Base-by-base conservation (phyloP, 1,139 yeast species). In the Zygosaccharomyces pseudobailii region DNA sequence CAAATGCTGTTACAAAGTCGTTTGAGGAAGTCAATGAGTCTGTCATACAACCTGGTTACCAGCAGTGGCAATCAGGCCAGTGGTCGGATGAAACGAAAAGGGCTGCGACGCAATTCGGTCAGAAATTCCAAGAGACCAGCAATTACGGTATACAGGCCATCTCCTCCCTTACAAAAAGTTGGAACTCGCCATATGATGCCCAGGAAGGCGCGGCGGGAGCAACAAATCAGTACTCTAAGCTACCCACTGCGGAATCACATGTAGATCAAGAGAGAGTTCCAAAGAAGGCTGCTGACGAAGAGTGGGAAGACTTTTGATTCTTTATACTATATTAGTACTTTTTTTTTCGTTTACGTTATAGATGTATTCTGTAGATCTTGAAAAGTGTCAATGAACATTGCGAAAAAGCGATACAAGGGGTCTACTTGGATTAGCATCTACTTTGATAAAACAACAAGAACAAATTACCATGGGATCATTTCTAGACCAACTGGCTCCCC, bases 41-140 rank as follows among this genome's bases (percentile, higher is more conserved):
- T 6, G 95, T 89, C 50, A 88, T 92, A 57, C 87, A 87, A 66
- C 98, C 98, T 17, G 81, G 94, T 38, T 77, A 88, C 64, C 82
- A 80, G 60, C 89, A 86, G 60, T 73, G 92, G 55, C 86, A 88
- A 51, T 88, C 85, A 51, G 81, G 87, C 53, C 97, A 90, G 53
- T 68, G 87, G 40, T 80, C 92, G 28, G 72, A 69, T 47, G 96
- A 89, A 62, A 92, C 97, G 7, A 82, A 78, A 55, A 79, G 87
- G 59, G 98, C 97, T 24, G 87, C 94, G 79, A 84, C 89, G 50
- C 97, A 92, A 71, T 92, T 90, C 71, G 97, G 97, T 40, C 95
- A 87, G 65, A 87, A 82, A 63, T 86, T 90, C 75, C 95, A 86
- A 63, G 95, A 88, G 59, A 88, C 97, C 1, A 88, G 95, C 32